Conservation (phyloP, 768 basidiomycete genomes). For the Inosperma sp. region DNA sequence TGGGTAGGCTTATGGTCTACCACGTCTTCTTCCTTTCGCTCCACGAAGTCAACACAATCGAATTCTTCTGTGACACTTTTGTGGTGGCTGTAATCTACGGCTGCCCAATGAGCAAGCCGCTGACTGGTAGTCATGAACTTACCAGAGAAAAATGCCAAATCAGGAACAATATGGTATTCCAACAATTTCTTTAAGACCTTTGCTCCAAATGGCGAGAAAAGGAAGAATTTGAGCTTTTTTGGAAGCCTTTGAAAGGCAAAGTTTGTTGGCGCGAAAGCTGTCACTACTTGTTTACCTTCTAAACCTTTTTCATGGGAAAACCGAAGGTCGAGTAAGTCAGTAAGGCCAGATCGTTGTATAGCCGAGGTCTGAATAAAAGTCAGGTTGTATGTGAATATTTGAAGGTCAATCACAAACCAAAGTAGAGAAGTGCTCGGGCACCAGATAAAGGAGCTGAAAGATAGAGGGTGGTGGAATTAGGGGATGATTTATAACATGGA, state of each 20-base stretch:
- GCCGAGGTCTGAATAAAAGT: constrained; percentile 48
- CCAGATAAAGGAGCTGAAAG: constrained; percentile 45
- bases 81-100: constrained; percentile 20
- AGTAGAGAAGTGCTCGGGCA: constrained; percentile 42
- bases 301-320: constrained; percentile 37
- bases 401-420: constrained; percentile 33
- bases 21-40: not conserved
- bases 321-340: constrained; percentile 44
- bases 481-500: constrained; percentile 53
- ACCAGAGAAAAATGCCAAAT: constrained; percentile 48
- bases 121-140: constrained; percentile 13
- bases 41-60: not conserved
- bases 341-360: constrained; percentile 47
- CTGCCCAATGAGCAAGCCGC: constrained; percentile 14
- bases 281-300: constrained; percentile 44
- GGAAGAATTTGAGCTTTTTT: constrained; percentile 44
- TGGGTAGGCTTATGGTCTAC: too few relatives aligned
- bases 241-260: constrained; percentile 46
- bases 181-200: constrained; percentile 48
- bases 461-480: constrained; percentile 50
- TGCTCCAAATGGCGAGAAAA: constrained; percentile 59
- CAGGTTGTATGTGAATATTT: not conserved
- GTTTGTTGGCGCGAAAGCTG: constrained; percentile 53
- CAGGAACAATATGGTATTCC: constrained; percentile 53
- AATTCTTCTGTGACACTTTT: not conserved